phyloP scores from a whole-genome alignment of 768 basidiomycete genomes.

The Boletus pseudo-olivaceus region DNA sequence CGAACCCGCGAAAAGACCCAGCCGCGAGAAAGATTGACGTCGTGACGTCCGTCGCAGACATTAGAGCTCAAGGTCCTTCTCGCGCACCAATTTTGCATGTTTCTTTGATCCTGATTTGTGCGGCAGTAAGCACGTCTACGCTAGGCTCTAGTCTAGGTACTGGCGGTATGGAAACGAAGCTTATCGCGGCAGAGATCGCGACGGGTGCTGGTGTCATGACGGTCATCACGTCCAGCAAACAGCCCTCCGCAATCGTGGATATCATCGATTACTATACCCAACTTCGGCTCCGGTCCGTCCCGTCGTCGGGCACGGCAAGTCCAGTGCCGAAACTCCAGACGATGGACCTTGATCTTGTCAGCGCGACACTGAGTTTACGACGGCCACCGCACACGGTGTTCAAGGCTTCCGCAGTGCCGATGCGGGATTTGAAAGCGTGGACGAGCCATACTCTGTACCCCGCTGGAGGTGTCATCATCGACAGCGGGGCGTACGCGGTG shows the following conservation, averaged over 20 bases:
- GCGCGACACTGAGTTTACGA: slow-evolving; percentile 19
- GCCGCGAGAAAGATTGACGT: slow-evolving; percentile 74
- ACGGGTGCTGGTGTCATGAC: slow-evolving; percentile 94
- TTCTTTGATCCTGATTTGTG: not conserved
- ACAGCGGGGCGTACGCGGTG: slow-evolving; percentile 83
- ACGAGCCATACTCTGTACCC: slow-evolving; percentile 93
- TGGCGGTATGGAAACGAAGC: slow-evolving; percentile 98
- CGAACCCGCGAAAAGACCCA: slow-evolving; percentile 91
- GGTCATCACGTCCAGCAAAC: slow-evolving; percentile 81
- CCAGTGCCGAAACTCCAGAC: slow-evolving; percentile 23
- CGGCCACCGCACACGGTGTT: slow-evolving; percentile 90
- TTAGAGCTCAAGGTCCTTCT: slow-evolving; percentile 71
- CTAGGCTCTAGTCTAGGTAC: slow-evolving; percentile 92
- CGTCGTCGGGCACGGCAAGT: slow-evolving; percentile 32
- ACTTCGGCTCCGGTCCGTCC: slow-evolving; percentile 35
- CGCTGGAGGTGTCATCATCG: slow-evolving; percentile 84
- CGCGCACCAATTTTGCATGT: not conserved
- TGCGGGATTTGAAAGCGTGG: slow-evolving; percentile 91
- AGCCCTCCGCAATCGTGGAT: slow-evolving; percentile 66
- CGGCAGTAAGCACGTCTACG: slow-evolving; percentile 83
- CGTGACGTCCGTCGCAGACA: slow-evolving; percentile 78
- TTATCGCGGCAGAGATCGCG: slow-evolving; percentile 97
- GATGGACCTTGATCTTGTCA: slow-evolving; percentile 25
- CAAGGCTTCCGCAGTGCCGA: slow-evolving; percentile 63
- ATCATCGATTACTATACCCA: slow-evolving; percentile 78